Evolutionary conservation across 1,284 basidiomycete species (phyloP).

Genomic region (Cryptococcus sp.): DNA sequence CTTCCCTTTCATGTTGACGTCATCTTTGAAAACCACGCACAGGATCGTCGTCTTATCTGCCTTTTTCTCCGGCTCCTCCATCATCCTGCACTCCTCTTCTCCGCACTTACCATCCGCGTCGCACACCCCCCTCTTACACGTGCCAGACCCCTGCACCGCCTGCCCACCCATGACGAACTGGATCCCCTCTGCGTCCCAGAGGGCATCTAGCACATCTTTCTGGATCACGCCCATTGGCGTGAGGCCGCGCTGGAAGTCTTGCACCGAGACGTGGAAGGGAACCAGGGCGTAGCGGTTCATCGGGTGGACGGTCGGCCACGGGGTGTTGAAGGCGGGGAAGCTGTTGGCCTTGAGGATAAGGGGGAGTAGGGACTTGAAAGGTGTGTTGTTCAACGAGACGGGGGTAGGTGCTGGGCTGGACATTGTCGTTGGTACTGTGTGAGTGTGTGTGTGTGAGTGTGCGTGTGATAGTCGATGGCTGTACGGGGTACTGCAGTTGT

Average conservation of each 20-base stretch:
- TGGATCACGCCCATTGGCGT: constrained; percentile 23
- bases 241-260: constrained; percentile 18
- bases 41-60: not conserved
- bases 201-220: constrained; percentile 13
- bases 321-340: constrained; percentile 47
- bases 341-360: constrained; percentile 65
- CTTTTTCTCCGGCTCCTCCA: not conserved
- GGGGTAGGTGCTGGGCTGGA: not conserved
- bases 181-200: constrained; percentile 6
- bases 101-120: not conserved
- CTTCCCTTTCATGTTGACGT: constrained; percentile 6
- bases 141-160: not conserved
- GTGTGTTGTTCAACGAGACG: not conserved
- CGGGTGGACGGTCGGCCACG: constrained; percentile 25
- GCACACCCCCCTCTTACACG: not conserved
- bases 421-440: not conserved
- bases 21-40: constrained; percentile 7
- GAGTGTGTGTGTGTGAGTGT: too few species aligned
- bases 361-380: constrained; percentile 54
- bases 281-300: constrained; percentile 14
- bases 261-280: constrained; percentile 26
- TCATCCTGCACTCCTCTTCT: not conserved
- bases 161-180: not conserved
- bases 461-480: too few species aligned
- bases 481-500: too few species aligned